Base-by-base conservation (phyloP, 139 green algal species). In the Chlorella sp. region DNA sequence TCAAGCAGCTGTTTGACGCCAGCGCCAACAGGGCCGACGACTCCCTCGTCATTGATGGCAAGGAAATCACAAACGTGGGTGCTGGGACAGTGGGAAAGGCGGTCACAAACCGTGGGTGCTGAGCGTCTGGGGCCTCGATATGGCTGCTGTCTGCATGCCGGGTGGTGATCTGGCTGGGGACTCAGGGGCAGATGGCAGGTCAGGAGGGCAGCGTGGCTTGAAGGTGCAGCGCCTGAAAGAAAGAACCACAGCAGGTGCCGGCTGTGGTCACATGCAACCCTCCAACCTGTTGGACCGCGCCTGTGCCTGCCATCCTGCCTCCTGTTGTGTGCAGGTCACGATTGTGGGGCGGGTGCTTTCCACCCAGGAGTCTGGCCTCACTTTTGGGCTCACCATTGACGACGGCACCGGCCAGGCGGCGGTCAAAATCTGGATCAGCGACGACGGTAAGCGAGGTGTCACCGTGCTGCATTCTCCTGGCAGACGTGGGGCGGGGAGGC, bases 361-460 rank as follows among this genome's bases (percentile, higher is more conserved):
- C 26, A 87, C 92, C 11, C 81, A 90, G n/a, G 93, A 96, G 84
- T 77, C 89, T 22, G 68, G 90, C 28, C 94, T 93, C 0, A 88
- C 84, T 15, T 88, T 30, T 39, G 32, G 28, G 34, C 66, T 88
- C 9, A 92, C 60, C 36, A 42, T 98, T 7, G 87, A 96, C 85
- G 96, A 98, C 90, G 96, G 96, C 81, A 97, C 96, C 12, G 95
- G 94, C 48, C 86, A 53, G 24, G 85, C 93, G 15, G 88, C 93
- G 24, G 90, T 96, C 69, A 94, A 92, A 42, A 91, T 93, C 78
- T 98, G 91, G 88, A 84, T 94, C 42, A 92, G 93, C 88, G 90
- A 82, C 9, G 91, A 95, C n/a, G 92, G 84, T 88, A 68, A 48
- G 84, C 12, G 7, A 19, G 40, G 3, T 19, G 3, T 3, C 36